These are phyloP conservation scores for Cucumis hystrix DNA, from an alignment of 306 rosid species.

Conservation along the genomic window DNA sequence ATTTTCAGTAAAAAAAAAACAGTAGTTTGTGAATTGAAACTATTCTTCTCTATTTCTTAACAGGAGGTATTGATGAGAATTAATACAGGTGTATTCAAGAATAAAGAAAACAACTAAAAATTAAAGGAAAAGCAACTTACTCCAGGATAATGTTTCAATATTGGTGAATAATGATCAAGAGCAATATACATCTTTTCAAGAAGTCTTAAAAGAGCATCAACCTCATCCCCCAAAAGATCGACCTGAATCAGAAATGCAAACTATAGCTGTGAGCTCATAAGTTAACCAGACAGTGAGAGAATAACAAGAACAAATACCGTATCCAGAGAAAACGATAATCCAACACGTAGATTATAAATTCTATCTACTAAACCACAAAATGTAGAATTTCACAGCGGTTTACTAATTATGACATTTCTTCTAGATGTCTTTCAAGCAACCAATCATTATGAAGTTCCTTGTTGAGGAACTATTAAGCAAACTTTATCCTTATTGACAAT, in stretches of 20 bases:
- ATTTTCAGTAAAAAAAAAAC: neutral
- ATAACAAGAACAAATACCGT: neutral
- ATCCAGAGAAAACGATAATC: neutral
- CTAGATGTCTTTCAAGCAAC: neutral
- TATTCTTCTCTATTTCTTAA: neutral
- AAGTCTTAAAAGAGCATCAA: slow-evolving; percentile 49
- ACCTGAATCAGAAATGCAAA: slow-evolving; percentile 43
- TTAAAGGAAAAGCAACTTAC: slow-evolving; percentile 34
- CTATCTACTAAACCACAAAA: neutral
- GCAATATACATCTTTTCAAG: slow-evolving; percentile 58
- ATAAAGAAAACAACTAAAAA: neutral
- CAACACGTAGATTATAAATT: neutral
- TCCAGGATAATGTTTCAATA: slow-evolving; percentile 88
- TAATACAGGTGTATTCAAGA: neutral
- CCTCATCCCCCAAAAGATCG: slow-evolving; percentile 84
- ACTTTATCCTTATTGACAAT: neutral
- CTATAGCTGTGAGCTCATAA: neutral
- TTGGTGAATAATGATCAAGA: slow-evolving; percentile 90
- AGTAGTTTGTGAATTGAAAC: neutral
- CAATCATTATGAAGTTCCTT: neutral
- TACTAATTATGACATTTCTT: neutral
- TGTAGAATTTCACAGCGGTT: neutral
- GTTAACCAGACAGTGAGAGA: neutral
- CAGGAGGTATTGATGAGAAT: neutral
- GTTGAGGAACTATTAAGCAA: neutral